Percentiles rank a stretch among this genome's conserved stretches.
phyloP scores from a whole-genome alignment of 2,329 filamentous ascomycete species.

The Epichloe gansuensis region DNA sequence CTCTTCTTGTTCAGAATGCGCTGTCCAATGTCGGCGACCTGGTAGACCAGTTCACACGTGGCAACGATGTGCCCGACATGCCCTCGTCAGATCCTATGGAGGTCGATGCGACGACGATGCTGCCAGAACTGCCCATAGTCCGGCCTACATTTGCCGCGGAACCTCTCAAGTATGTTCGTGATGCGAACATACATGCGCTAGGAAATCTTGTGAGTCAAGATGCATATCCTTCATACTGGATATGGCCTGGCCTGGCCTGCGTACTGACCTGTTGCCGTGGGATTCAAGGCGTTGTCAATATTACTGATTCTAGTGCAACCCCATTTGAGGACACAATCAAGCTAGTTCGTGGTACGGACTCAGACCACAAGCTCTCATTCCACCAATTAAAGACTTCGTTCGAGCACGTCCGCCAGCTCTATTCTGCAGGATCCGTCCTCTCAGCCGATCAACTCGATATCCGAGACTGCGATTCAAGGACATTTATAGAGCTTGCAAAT shows the following conservation, averaged over 20 bases:
- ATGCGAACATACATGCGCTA: slow-evolving; percentile 26
- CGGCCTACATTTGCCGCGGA: slow-evolving; percentile 22
- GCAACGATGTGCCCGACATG: slow-evolving; percentile 11
- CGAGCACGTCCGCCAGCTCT: slow-evolving; percentile 22
- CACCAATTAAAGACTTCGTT: slow-evolving; percentile 20
- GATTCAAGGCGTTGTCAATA: slow-evolving; percentile 24
- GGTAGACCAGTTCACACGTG: slow-evolving; percentile 20
- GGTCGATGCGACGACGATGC: slow-evolving; percentile 17
- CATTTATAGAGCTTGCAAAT: slow-evolving; percentile 34
- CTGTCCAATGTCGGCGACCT: slow-evolving; percentile 27
- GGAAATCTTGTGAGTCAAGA: slow-evolving; percentile 26
- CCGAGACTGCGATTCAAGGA: slow-evolving; percentile 19
- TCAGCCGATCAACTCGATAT: slow-evolving; percentile 23
- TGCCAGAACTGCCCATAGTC: slow-evolving; percentile 18
- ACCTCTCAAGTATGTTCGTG: slow-evolving; percentile 25
- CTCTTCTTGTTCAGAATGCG: slow-evolving; percentile 28
- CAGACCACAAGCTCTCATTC: slow-evolving; percentile 22
- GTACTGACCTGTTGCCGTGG: not conserved
- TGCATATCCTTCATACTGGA: not conserved
- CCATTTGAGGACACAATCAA: slow-evolving; percentile 24
- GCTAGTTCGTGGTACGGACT: slow-evolving; percentile 20
- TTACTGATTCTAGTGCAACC: slow-evolving; percentile 26
- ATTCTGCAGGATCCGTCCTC: slow-evolving; percentile 20
- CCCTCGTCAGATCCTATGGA: slow-evolving; percentile 22
- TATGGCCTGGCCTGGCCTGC: not conserved